Evolutionary conservation across 1,139 yeast genomes (phyloP), one percentile per base, ranked within the genome.

Genomic region (Hansenula lynferdii): DNA sequence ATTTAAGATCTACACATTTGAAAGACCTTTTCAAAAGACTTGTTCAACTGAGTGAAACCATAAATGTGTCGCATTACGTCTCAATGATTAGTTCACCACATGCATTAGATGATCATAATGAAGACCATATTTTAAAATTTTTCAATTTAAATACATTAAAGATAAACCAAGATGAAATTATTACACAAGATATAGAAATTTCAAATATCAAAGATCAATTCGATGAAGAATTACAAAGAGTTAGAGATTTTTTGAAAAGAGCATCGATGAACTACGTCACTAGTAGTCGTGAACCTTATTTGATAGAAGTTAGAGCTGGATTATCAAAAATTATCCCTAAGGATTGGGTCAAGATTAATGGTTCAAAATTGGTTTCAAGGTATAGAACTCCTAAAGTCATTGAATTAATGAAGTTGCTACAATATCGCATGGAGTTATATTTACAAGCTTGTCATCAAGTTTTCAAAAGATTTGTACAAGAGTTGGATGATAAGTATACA

Each of bases 261-360:
- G 85, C 90, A 0, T 68, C 74, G 35, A 56, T 84, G 38, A 65
- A 72, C 21, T 87, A 67, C 50, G 65, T 70, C 9, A 72, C 80
- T 15, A 77, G 76, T 38, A 70, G 74, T 36, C 79, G 77, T 40
- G 85, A 80, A 28, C 79, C 85, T 1, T 82, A 81, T 51, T 62
- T 89, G 28, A 71, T 92, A 18, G 96, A 89, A 53, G 80, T 90
- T 0, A 63, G 85, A 35, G 79, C 80, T 46, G 66, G 75, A 1
- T 15, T 36, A 3, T 68, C 74, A 5, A 74, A 72, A 37, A 60
- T 63, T 3, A 61, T 89, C 2, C 97, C 97, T 0, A 49, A 62
- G 1, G 77, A 76, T 41, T 92, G 97, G 95, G 63, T 81, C 10
- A 79, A 85, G 48, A 74, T 84, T 28, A 83, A 76, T 50, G 81